phyloP scores from a whole-genome alignment of 2,329 filamentous ascomycete species.

The Ceratocystiopsis minuta region DNA sequence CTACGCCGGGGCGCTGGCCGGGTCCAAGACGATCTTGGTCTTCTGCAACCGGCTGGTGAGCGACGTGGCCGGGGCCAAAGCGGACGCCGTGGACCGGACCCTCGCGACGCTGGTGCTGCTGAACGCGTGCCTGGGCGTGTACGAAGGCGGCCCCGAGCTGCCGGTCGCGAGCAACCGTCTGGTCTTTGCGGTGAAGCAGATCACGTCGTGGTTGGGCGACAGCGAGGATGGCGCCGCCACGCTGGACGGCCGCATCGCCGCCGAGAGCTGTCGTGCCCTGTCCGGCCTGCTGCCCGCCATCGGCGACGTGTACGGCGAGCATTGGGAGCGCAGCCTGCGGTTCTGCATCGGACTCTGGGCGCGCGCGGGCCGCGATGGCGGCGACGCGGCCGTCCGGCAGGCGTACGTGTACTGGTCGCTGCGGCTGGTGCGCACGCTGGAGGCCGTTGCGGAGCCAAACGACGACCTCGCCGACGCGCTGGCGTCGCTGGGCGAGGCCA shows the following conservation, averaged over 20 bases:
- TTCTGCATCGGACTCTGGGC: conserved; percentile 42
- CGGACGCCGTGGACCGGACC: conserved; percentile 16
- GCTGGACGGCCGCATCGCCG: conserved; percentile 24
- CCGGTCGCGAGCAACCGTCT: conserved; percentile 49
- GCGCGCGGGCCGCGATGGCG: conserved; percentile 17
- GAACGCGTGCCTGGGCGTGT: conserved; percentile 33
- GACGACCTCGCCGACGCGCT: conserved; percentile 71
- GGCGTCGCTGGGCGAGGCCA: conserved; percentile 35
- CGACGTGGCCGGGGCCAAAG: conserved; percentile 34
- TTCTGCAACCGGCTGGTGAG: conserved; percentile 43
- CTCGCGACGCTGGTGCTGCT: conserved; percentile 33
- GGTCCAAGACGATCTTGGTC: conserved; percentile 30
- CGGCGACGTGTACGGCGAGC: conserved; percentile 67
- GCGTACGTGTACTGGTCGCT: conserved; percentile 55
- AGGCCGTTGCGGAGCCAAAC: conserved; percentile 52
- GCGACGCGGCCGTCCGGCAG: conserved; percentile 23
- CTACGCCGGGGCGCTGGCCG: conserved; percentile 29
- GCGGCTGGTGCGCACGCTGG: conserved; percentile 47
- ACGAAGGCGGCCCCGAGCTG: conserved; percentile 27
- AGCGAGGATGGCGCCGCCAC: background rate
- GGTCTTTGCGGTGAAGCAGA: conserved; percentile 66
- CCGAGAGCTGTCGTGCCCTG: conserved; percentile 38
- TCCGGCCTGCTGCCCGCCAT: conserved; percentile 52
- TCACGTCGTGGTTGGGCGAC: conserved; percentile 45
- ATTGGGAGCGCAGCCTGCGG: conserved; percentile 55